Evolutionary conservation across 1,284 basidiomycete species (phyloP).

Genomic region (Amylostereum chailletii): DNA sequence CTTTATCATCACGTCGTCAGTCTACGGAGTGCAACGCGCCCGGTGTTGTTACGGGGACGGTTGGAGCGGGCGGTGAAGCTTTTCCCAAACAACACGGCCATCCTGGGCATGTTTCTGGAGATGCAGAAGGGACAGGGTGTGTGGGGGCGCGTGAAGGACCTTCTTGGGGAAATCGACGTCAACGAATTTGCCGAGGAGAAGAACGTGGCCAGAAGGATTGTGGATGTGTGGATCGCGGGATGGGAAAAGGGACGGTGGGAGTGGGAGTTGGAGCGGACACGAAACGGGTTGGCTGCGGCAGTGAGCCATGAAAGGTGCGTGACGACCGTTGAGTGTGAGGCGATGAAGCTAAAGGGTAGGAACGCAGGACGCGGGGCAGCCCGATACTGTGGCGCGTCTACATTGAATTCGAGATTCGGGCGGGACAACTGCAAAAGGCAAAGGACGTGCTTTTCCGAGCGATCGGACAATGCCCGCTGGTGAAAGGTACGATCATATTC

Average conservation of each 20-base stretch:
- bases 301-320: conserved; percentile 59
- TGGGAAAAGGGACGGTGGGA: conserved; percentile 70
- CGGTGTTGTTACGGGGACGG: conserved; percentile 50
- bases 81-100: conserved; percentile 67
- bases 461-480: conserved; percentile 72
- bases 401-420: conserved; percentile 76
- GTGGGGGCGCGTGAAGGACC: conserved; percentile 57
- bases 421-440: conserved; percentile 50
- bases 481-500: conserved; percentile 49
- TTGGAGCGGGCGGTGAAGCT: conserved; percentile 44
- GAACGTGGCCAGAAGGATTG: conserved; percentile 45
- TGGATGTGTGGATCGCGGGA: conserved; percentile 69
- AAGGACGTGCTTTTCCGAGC: conserved; percentile 79
- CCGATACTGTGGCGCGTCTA: conserved; percentile 71
- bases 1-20: conserved; percentile 52
- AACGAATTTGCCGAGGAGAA: conserved; percentile 30
- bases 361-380: conserved; percentile 56
- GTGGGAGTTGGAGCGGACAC: conserved; percentile 59
- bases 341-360: conserved; percentile 2
- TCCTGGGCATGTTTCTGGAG: conserved; percentile 73
- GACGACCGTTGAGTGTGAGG: background rate
- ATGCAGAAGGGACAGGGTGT: conserved; percentile 67
- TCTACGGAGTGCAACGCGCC: conserved; percentile 51
- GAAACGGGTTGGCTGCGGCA: conserved; percentile 51
- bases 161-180: conserved; percentile 37